Conservation (phyloP, 140 eudicot genomes). For the Bidens hawaiensis region DNA sequence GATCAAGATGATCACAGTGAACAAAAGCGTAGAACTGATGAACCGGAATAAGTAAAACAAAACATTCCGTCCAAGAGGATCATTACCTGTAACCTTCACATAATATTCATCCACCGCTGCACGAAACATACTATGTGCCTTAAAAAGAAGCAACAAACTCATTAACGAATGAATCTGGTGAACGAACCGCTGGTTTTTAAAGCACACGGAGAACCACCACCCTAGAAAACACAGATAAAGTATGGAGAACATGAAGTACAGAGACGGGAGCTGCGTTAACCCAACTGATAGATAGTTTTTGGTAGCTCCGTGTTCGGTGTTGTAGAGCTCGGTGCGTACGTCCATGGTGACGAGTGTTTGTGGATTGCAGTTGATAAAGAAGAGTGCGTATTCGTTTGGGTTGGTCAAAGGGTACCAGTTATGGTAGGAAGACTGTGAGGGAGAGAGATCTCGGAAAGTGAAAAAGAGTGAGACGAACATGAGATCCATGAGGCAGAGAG, state of each 20-base stretch:
- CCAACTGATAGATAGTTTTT: background rate
- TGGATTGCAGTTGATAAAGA: background rate
- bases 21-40: background rate
- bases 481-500: conserved; percentile 61
- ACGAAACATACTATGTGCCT: background rate
- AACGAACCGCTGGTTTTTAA: background rate
- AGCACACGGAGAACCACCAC: background rate
- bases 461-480: conserved; percentile 41
- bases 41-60: background rate
- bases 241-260: background rate
- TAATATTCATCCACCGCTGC: background rate
- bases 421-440: conserved; percentile 57
- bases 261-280: background rate
- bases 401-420: background rate
- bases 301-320: background rate
- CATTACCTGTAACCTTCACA: background rate
- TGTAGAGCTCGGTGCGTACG: background rate
- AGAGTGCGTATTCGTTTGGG: background rate
- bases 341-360: background rate
- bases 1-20: background rate
- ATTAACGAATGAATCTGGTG: background rate
- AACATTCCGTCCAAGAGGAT: background rate
- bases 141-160: background rate
- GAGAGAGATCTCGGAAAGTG: conserved; percentile 60
- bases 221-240: background rate